These are phyloP conservation scores for Alternaria sp. DNA, from an alignment of 2,329 filamentous ascomycete species.

Conservation along the genomic window DNA sequence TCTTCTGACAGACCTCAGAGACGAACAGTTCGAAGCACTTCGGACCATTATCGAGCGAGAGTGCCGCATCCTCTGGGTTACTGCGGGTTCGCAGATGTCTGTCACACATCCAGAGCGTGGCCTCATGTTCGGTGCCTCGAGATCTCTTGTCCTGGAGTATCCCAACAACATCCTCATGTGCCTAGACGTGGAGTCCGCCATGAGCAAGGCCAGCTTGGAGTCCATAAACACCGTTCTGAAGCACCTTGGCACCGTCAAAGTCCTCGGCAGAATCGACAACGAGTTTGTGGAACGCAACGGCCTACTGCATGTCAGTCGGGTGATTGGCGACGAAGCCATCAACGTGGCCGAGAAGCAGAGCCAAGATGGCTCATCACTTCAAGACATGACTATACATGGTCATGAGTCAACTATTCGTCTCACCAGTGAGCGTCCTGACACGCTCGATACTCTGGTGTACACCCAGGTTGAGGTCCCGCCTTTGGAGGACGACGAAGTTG, in stretches of 20 bases:
- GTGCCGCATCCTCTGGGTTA: conserved; percentile 6
- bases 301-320: conserved; percentile 14
- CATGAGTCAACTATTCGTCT: conserved; percentile 9
- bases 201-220: conserved; percentile 3
- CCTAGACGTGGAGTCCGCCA: conserved; percentile 6
- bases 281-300: conserved; percentile 19
- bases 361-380: not conserved
- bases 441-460: conserved; percentile 21
- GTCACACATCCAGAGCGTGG: not conserved
- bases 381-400: conserved; percentile 1
- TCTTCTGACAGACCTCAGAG: conserved; percentile 8
- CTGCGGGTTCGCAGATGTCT: not conserved
- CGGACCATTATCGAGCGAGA: conserved; percentile 1
- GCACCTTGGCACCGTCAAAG: not conserved
- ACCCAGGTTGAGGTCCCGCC: conserved; percentile 13
- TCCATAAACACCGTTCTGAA: conserved; percentile 6
- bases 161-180: conserved; percentile 3
- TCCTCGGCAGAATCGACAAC: conserved; percentile 7
- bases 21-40: conserved; percentile 18
- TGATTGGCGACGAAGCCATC: conserved; percentile 10
- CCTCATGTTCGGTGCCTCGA: conserved; percentile 5
- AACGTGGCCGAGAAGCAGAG: conserved; percentile 10
- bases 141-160: conserved; percentile 7
- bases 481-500: conserved; percentile 31
- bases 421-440: conserved; percentile 20